Evolutionary conservation across 352 stramenopile genomes (phyloP).

Genomic region (Phytophthora vignae): DNA sequence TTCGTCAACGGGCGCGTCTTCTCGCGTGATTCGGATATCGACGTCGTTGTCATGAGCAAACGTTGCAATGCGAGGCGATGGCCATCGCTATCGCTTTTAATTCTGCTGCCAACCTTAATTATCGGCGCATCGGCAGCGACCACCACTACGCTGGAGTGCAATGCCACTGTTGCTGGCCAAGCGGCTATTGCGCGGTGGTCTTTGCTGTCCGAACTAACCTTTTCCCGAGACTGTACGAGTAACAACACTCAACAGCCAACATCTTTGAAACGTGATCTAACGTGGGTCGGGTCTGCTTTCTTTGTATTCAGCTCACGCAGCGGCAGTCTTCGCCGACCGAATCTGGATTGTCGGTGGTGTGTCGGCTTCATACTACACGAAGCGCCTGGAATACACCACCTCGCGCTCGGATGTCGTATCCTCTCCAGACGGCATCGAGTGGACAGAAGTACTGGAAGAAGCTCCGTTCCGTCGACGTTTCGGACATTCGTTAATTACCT

Average conservation of each 20-base stretch:
- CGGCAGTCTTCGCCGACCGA: slow-evolving; percentile 59
- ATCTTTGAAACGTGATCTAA: neutral
- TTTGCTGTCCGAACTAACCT: slow-evolving; percentile 55
- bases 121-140: neutral
- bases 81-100: neutral
- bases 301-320: slow-evolving; percentile 60
- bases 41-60: slow-evolving; percentile 14
- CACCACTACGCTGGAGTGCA: slow-evolving; percentile 49
- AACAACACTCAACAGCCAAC: neutral
- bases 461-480: slow-evolving; percentile 76
- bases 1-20: slow-evolving; percentile 26
- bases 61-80: slow-evolving; percentile 2
- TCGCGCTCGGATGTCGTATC: slow-evolving; percentile 72
- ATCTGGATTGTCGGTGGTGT: slow-evolving; percentile 82
- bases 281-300: neutral
- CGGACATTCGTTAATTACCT: slow-evolving; percentile 74
- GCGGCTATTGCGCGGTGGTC: slow-evolving; percentile 59
- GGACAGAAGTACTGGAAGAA: slow-evolving; percentile 76
- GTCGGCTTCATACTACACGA: slow-evolving; percentile 81
- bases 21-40: slow-evolving; percentile 21
- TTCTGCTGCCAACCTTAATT: neutral
- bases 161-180: slow-evolving; percentile 55
- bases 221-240: slow-evolving; percentile 72
- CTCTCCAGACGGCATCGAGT: slow-evolving; percentile 63
- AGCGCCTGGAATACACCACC: slow-evolving; percentile 71